Conservation (phyloP, 176 grass and related monocot species). For the Cymbopogon citratus region DNA sequence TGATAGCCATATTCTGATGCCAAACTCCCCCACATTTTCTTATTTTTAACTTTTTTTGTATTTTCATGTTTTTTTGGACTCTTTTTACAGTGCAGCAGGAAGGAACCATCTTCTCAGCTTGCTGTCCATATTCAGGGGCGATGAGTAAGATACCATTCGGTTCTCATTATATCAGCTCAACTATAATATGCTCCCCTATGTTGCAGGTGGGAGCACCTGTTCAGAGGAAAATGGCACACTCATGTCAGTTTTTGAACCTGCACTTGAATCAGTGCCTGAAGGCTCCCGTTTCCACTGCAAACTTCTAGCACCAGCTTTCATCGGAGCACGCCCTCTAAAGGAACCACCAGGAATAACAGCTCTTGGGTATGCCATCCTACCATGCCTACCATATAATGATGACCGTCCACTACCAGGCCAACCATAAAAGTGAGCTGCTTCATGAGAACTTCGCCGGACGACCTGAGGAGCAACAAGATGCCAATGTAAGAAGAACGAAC, state of each 20-base stretch:
- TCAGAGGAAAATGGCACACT: constrained; percentile 34
- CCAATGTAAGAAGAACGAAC: neutral
- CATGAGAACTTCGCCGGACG: constrained; percentile 65
- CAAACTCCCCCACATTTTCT: neutral
- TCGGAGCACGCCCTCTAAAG: constrained; percentile 45
- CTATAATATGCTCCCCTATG: constrained; percentile 24
- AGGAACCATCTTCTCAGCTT: constrained; percentile 20
- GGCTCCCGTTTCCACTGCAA: constrained; percentile 89
- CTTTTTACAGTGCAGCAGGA: constrained; percentile 31
- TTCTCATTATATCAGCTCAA: constrained; percentile 27
- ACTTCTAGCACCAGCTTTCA: constrained; percentile 83
- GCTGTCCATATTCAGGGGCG: neutral
- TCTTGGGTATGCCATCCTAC: constrained; percentile 65
- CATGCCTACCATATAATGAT: constrained; percentile 45
- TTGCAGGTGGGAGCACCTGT: constrained; percentile 45
- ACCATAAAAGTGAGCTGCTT: constrained; percentile 76
- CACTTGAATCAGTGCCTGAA: constrained; percentile 32
- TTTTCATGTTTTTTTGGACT: constrained; percentile 18
- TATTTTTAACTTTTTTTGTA: neutral
- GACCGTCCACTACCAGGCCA: constrained; percentile 51
- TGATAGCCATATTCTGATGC: neutral
- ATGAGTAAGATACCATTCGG: neutral
- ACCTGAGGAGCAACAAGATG: constrained; percentile 23
- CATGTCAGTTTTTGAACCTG: constrained; percentile 42
- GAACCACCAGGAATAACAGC: constrained; percentile 41